Percentiles rank a stretch among this genome's conserved stretches.
phyloP scores from a whole-genome alignment of 2,329 filamentous ascomycete genomes.

The Exophiala sp. region DNA sequence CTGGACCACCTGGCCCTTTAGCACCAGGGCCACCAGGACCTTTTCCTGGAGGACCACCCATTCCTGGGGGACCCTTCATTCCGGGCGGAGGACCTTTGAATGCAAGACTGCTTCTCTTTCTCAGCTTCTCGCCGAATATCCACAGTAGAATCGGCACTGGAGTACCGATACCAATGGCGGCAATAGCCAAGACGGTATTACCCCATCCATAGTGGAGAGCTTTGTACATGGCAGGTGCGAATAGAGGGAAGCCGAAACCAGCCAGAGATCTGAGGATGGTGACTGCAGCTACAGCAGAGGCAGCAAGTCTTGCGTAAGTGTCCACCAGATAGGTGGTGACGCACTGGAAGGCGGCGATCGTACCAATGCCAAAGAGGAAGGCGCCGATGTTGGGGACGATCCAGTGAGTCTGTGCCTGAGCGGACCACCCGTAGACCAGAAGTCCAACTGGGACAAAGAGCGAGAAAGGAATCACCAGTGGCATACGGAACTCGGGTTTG shows the following conservation, averaged over 20 bases:
- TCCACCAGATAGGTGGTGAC: conserved; percentile 37
- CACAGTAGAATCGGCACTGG: conserved; percentile 47
- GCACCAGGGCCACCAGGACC: conserved; percentile 13
- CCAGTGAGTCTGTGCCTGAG: conserved; percentile 44
- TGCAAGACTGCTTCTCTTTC: conserved; percentile 32
- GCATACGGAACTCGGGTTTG: conserved; percentile 54
- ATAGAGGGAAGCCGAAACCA: conserved; percentile 51
- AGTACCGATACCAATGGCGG: conserved; percentile 38
- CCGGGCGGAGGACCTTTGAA: conserved; percentile 23
- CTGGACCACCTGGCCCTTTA: conserved; percentile 18
- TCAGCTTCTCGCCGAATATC: conserved; percentile 43
- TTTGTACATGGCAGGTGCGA: conserved; percentile 43
- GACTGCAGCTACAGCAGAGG: conserved; percentile 46
- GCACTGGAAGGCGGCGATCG: conserved; percentile 29
- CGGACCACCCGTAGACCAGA: conserved; percentile 51
- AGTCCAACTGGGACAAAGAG: conserved; percentile 48
- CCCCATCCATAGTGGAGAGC: conserved; percentile 39
- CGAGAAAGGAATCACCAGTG: conserved; percentile 51
- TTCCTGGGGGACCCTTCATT: conserved; percentile 18
- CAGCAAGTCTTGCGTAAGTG: conserved; percentile 46
- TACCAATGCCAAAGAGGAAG: conserved; percentile 41
- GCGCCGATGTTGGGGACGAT: conserved; percentile 48
- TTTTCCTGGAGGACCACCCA: conserved; percentile 18
- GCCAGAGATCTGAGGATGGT: conserved; percentile 46
- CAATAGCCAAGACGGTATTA: conserved; percentile 45